A percentile compares a stretch with the other conserved stretches of the same genome.
phyloP scores from a whole-genome alignment of 164 flowering plant species.

The Liquidambar formosana region DNA sequence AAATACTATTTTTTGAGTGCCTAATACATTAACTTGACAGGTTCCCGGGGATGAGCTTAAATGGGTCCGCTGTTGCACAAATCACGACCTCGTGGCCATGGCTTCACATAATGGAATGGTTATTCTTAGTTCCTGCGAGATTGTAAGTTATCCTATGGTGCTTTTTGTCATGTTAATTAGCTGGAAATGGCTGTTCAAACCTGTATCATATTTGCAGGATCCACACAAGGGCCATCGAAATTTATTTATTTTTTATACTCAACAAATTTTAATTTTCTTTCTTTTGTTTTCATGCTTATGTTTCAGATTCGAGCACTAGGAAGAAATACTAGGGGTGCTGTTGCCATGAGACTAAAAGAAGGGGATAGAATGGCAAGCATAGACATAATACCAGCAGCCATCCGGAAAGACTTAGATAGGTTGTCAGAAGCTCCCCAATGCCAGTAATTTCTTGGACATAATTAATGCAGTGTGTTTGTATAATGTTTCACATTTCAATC shows the following conservation, averaged over 20 bases:
- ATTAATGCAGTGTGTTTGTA: not conserved
- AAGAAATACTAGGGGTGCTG: slow-evolving; percentile 84
- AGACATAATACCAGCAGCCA: slow-evolving; percentile 80
- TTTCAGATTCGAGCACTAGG: slow-evolving; percentile 71
- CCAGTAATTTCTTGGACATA: slow-evolving; percentile 31
- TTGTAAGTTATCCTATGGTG: slow-evolving; percentile 42
- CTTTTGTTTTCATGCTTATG: not conserved
- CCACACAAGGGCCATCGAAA: too few relatives aligned
- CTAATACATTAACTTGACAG: slow-evolving; percentile 40
- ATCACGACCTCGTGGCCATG: slow-evolving; percentile 89
- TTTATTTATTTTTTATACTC: too few relatives aligned
- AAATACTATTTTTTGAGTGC: not conserved
- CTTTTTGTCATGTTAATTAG: not conserved
- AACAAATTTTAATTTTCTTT: too few relatives aligned
- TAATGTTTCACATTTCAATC: not conserved
- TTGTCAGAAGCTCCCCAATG: slow-evolving; percentile 28
- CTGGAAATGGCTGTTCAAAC: not conserved
- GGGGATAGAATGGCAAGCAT: slow-evolving; percentile 88
- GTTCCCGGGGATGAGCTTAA: slow-evolving; percentile 96
- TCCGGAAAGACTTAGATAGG: slow-evolving; percentile 47
- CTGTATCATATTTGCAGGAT: not conserved
- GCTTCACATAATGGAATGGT: slow-evolving; percentile 95
- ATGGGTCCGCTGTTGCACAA: slow-evolving; percentile 88
- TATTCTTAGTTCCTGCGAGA: slow-evolving; percentile 65
- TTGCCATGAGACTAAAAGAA: slow-evolving; percentile 85